phyloP scores from a whole-genome alignment of 1,139 yeast genomes.

The Lodderomyces parapsilosis region DNA sequence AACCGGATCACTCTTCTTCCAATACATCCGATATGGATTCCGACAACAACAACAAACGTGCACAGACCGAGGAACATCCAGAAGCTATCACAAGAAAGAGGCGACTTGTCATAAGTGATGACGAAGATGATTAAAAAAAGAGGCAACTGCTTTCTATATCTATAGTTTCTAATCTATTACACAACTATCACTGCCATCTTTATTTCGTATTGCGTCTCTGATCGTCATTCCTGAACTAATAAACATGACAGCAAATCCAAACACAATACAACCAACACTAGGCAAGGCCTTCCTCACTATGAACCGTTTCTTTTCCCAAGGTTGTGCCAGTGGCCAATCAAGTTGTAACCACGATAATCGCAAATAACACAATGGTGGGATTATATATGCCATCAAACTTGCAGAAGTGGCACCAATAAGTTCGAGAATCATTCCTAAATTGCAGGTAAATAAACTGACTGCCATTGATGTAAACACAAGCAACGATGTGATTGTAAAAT shows the following conservation, averaged over 20 bases:
- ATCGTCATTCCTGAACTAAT: slow-evolving; percentile 77
- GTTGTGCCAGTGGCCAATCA: slow-evolving; percentile 39
- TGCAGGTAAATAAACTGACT: slow-evolving; percentile 78
- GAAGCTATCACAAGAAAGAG: slow-evolving; percentile 10
- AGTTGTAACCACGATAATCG: slow-evolving; percentile 55
- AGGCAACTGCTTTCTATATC: neutral
- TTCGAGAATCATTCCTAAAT: slow-evolving; percentile 84
- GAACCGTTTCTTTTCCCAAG: slow-evolving; percentile 27
- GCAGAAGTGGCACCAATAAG: slow-evolving; percentile 93
- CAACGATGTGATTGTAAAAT: slow-evolving; percentile 64
- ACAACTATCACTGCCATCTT: slow-evolving; percentile 32
- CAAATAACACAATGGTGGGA: slow-evolving; percentile 83
- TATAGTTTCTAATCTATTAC: slow-evolving; percentile 29
- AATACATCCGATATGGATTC: slow-evolving; percentile 15
- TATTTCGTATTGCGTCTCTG: slow-evolving; percentile 15
- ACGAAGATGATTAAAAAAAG: slow-evolving; percentile 21
- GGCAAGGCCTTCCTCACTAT: slow-evolving; percentile 43
- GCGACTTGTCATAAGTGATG: slow-evolving; percentile 23
- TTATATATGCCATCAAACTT: slow-evolving; percentile 84
- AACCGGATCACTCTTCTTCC: slow-evolving; percentile 6
- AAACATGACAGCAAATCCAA: slow-evolving; percentile 77
- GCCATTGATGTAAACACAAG: slow-evolving; percentile 71
- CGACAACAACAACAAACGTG: slow-evolving; percentile 6
- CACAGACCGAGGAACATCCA: slow-evolving; percentile 8
- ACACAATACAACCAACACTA: slow-evolving; percentile 58